phyloP scores from a whole-genome alignment of 2,329 filamentous ascomycete species.

The Coniochaeta sp. region DNA sequence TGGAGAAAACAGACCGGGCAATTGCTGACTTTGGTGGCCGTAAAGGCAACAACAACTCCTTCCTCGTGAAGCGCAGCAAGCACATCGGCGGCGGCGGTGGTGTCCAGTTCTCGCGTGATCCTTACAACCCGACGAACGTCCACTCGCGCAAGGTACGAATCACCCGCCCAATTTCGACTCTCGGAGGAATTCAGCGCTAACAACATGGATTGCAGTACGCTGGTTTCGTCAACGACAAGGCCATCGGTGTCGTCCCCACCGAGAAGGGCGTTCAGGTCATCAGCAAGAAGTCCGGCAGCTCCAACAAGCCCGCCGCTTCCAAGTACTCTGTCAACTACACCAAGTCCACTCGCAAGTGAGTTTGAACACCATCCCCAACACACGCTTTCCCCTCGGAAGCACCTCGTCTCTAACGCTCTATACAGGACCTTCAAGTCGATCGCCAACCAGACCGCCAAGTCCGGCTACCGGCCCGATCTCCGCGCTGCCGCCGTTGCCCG shows the following conservation, averaged over 20 bases:
- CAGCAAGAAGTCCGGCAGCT: constrained; percentile 73
- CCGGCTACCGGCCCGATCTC: constrained; percentile 76
- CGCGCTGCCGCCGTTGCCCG: constrained; percentile 74
- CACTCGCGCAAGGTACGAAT: constrained; percentile 75
- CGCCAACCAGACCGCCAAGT: constrained; percentile 74
- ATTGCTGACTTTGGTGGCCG: constrained; percentile 8
- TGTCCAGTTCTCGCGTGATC: constrained; percentile 87
- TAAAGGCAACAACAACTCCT: constrained; percentile 79
- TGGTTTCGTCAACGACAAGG: constrained; percentile 91
- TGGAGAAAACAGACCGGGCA: not conserved
- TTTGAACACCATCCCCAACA: constrained; percentile 13
- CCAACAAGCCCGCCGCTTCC: constrained; percentile 65
- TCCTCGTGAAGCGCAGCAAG: constrained; percentile 80
- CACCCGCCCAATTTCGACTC: not conserved
- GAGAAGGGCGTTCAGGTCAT: constrained; percentile 73
- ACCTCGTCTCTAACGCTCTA: constrained; percentile 12
- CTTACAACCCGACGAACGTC: constrained; percentile 87
- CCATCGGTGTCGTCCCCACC: constrained; percentile 68
- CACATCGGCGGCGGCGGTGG: constrained; percentile 47
- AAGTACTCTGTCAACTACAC: constrained; percentile 60
- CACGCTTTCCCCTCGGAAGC: not conserved
- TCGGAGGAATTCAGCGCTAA: not conserved
- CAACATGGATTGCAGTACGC: constrained; percentile 55
- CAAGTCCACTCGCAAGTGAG: constrained; percentile 73
- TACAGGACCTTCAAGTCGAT: constrained; percentile 80